phyloP scores from a whole-genome alignment of 1,284 basidiomycete genomes.

The Tranzscheliella williamsii region DNA sequence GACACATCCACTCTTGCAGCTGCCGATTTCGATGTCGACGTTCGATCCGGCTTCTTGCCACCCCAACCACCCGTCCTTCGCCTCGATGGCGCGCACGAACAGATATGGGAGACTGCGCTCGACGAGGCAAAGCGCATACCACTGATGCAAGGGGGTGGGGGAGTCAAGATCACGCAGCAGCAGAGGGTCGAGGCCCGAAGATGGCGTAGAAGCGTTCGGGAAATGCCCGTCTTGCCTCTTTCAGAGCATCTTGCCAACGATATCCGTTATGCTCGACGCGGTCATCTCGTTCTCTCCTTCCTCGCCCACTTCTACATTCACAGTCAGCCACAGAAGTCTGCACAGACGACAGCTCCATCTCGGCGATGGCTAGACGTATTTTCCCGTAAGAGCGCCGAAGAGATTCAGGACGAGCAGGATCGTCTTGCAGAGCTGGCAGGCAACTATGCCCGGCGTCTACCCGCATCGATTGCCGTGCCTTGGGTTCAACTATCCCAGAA shows the following conservation, averaged over 20 bases:
- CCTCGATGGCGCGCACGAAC: slow-evolving; percentile 69
- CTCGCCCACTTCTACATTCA: slow-evolving; percentile 88
- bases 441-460: slow-evolving; percentile 67
- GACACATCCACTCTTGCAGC: slow-evolving; percentile 85
- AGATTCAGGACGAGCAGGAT: slow-evolving; percentile 30
- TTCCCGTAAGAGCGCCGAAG: slow-evolving; percentile 15
- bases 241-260: slow-evolving; percentile 37
- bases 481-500: slow-evolving; percentile 71
- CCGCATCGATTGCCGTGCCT: slow-evolving; percentile 73
- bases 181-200: slow-evolving; percentile 28
- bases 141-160: slow-evolving; percentile 46
- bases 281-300: slow-evolving; percentile 82
- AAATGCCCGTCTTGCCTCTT: slow-evolving; percentile 46
- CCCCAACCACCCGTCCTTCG: slow-evolving; percentile 73
- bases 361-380: slow-evolving; percentile 31
- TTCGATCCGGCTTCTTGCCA: slow-evolving; percentile 88
- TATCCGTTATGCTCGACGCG: slow-evolving; percentile 66
- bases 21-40: slow-evolving; percentile 93
- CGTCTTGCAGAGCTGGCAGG: slow-evolving; percentile 34
- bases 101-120: slow-evolving; percentile 70
- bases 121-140: slow-evolving; percentile 63
- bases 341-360: not conserved
- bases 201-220: slow-evolving; percentile 71
- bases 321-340: slow-evolving; percentile 64
- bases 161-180: slow-evolving; percentile 22